These are phyloP conservation scores for Phialocephala sp. DNA, from an alignment of 2,329 filamentous ascomycete genomes.

Conservation along the genomic window DNA sequence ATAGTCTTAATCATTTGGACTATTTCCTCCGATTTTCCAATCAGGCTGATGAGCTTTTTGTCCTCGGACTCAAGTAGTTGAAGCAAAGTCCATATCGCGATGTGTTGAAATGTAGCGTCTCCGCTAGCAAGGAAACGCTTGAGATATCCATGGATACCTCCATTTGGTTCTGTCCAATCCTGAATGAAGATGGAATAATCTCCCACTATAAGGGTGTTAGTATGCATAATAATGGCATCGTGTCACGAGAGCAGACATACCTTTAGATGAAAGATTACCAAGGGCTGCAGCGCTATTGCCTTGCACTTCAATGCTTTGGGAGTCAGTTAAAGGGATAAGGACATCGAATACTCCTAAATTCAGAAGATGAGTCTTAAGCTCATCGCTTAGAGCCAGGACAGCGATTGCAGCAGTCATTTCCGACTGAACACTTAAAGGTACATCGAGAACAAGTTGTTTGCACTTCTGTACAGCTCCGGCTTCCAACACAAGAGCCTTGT, in stretches of 20 bases:
- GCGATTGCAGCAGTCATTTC: conserved; percentile 99
- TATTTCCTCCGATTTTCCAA: conserved; percentile 88
- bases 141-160: conserved; percentile 94
- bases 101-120: conserved; percentile 97
- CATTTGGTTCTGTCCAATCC: conserved; percentile 90
- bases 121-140: conserved; percentile 91
- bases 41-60: conserved; percentile 83
- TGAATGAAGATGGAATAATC: conserved; percentile 96
- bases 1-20: conserved; percentile 92
- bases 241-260: conserved; percentile 54
- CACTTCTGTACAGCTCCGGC: conserved; percentile 98
- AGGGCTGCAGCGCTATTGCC: conserved; percentile 96
- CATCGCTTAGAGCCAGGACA: conserved; percentile 92
- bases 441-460: conserved; percentile 93
- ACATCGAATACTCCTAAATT: conserved; percentile 96
- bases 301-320: conserved; percentile 95
- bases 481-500: conserved; percentile 97
- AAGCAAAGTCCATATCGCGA: conserved; percentile 96
- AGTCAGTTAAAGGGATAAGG: conserved; percentile 92
- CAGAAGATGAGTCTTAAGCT: conserved; percentile 89
- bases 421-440: conserved; percentile 92
- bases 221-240: not conserved
- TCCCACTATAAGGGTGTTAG: conserved; percentile 66
- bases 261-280: conserved; percentile 96
- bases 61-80: conserved; percentile 97